A percentile compares a stretch with the other conserved stretches of the same genome.
These are phyloP conservation scores for Hyphopichia homilentoma DNA, from an alignment of 805 yeast genomes.

Conservation along the genomic window DNA sequence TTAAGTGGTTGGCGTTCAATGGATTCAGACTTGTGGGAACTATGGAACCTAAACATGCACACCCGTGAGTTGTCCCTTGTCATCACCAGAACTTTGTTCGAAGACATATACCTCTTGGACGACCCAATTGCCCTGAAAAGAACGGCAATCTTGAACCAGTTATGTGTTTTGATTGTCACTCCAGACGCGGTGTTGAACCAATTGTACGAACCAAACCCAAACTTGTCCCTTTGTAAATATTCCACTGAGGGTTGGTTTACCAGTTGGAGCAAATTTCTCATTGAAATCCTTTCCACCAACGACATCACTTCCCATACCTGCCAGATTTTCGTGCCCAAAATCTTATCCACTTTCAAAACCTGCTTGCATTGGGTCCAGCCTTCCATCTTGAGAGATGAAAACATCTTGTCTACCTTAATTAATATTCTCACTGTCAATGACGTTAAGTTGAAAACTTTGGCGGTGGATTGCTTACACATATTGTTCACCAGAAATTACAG, in stretches of 20 bases:
- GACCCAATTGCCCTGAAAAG: slow-evolving; percentile 87
- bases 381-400: slow-evolving; percentile 60
- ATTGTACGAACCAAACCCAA: slow-evolving; percentile 63
- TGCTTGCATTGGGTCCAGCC: slow-evolving; percentile 92
- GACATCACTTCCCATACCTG: slow-evolving; percentile 23
- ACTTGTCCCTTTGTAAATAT: slow-evolving; percentile 60
- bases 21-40: slow-evolving; percentile 70
- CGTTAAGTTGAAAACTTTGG: slow-evolving; percentile 69
- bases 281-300: slow-evolving; percentile 29
- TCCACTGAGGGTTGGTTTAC: slow-evolving; percentile 83
- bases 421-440: slow-evolving; percentile 55
- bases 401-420: slow-evolving; percentile 62
- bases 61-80: slow-evolving; percentile 75
- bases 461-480: slow-evolving; percentile 88
- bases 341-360: slow-evolving; percentile 80
- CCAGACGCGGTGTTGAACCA: slow-evolving; percentile 60
- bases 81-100: slow-evolving; percentile 82
- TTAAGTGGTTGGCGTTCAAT: slow-evolving; percentile 78
- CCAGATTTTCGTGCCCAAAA: slow-evolving; percentile 54
- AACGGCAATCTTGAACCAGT: slow-evolving; percentile 69
- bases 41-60: slow-evolving; percentile 66
- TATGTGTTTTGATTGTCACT: slow-evolving; percentile 79
- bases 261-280: slow-evolving; percentile 53
- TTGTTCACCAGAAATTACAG: slow-evolving; percentile 77
- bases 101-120: slow-evolving; percentile 87